phyloP scores from a whole-genome alignment of 2,329 filamentous ascomycete species.

The Alternaria hordeiaustralica region DNA sequence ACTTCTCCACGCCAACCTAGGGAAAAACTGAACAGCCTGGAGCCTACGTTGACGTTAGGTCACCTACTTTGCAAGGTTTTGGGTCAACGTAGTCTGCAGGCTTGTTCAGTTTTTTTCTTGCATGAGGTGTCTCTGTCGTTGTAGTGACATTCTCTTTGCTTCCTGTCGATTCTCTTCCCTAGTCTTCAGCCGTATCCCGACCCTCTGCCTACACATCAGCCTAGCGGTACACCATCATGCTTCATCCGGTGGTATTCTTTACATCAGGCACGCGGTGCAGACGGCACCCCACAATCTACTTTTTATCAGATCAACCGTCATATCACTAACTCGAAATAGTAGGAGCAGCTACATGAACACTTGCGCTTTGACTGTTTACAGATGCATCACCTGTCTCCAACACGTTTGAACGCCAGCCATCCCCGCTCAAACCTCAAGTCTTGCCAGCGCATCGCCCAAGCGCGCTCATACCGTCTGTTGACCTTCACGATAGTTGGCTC shows the following conservation, averaged over 20 bases:
- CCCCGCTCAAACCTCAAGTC: not conserved
- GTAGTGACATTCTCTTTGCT: not conserved
- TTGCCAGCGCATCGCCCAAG: not conserved
- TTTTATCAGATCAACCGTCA: not conserved
- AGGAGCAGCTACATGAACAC: not conserved
- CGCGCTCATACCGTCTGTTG: not conserved
- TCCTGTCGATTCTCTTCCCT: not conserved
- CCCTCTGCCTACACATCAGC: not conserved
- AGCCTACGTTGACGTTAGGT: no score
- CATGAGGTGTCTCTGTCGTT: not conserved
- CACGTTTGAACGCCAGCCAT: not conserved
- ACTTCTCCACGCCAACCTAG: not conserved
- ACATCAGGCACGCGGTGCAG: slow-evolving; percentile 12
- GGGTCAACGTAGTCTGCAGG: no score
- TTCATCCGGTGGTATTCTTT: not conserved
- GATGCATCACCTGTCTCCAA: not conserved
- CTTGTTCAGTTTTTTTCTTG: no score
- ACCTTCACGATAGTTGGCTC: not conserved
- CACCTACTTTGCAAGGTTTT: no score
- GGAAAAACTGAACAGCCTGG: no score
- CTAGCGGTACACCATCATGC: not conserved
- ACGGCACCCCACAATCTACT: slow-evolving; percentile 6
- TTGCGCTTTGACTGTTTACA: not conserved
- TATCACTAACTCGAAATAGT: not conserved
- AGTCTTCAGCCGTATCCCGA: not conserved